Percentiles rank a stretch among this genome's conserved stretches.
phyloP scores from a whole-genome alignment of 2,329 filamentous ascomycete genomes.

The Aureobasidium subglaciale region DNA sequence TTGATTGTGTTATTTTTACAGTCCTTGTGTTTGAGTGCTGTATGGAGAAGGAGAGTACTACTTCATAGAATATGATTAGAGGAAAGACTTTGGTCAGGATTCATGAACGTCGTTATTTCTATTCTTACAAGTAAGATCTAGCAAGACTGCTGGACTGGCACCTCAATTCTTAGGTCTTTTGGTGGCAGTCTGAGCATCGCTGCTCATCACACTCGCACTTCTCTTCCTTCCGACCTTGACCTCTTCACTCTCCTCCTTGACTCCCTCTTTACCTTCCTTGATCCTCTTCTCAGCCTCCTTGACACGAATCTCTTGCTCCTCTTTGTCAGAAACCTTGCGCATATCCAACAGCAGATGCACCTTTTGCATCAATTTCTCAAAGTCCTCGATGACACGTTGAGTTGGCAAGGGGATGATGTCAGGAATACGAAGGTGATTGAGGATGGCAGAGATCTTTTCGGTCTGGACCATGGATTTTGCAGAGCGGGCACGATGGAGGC shows the following conservation, averaged over 20 bases:
- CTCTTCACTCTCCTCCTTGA: conserved; percentile 12
- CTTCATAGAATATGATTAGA: no score
- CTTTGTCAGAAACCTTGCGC: conserved; percentile 67
- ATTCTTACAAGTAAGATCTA: no score
- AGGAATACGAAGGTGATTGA: conserved; percentile 65
- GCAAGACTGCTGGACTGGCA: no score
- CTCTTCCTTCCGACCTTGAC: conserved; percentile 16
- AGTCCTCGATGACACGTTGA: conserved; percentile 60
- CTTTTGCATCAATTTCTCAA: conserved; percentile 61
- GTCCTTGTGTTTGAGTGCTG: no score
- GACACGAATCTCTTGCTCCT: conserved; percentile 61
- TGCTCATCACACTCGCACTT: conserved; percentile 17
- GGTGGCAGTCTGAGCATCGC: conserved; percentile 3
- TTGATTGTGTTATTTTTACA: no score
- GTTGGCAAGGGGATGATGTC: conserved; percentile 68
- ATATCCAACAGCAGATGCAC: conserved; percentile 65
- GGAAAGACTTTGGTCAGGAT: no score
- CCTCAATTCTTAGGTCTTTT: not conserved
- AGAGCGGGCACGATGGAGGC: conserved; percentile 68
- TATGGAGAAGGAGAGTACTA: no score
- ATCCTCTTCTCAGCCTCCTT: conserved; percentile 35
- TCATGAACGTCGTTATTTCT: not conserved
- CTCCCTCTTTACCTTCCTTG: conserved; percentile 12
- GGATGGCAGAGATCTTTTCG: conserved; percentile 63
- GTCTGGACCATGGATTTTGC: conserved; percentile 72